These are phyloP conservation scores for Sclerotinia trifoliorum DNA, from an alignment of 2,329 filamentous ascomycete species.

Conservation along the genomic window DNA sequence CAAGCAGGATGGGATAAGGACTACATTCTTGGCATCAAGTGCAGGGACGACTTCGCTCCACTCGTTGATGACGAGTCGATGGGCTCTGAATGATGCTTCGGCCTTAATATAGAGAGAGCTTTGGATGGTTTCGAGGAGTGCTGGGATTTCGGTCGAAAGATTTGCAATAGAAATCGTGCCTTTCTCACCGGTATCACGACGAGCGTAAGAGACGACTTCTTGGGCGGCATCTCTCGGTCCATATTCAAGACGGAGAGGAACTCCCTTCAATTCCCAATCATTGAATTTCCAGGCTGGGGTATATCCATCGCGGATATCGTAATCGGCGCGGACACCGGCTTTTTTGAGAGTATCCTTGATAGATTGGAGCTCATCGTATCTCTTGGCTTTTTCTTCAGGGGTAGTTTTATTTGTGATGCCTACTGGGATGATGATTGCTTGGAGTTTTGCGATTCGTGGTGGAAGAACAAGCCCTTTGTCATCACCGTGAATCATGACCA, in stretches of 20 bases:
- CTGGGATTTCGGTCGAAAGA: slow-evolving; percentile 69
- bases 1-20: slow-evolving; percentile 87
- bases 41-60: slow-evolving; percentile 92
- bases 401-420: slow-evolving; percentile 87
- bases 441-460: slow-evolving; percentile 81
- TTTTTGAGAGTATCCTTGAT: slow-evolving; percentile 68
- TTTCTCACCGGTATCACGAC: slow-evolving; percentile 86
- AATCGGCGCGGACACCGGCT: slow-evolving; percentile 73
- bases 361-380: slow-evolving; percentile 72
- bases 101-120: slow-evolving; percentile 73
- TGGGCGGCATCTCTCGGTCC: slow-evolving; percentile 91
- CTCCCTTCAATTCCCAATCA: slow-evolving; percentile 96
- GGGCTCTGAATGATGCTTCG: slow-evolving; percentile 72
- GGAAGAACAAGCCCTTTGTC: slow-evolving; percentile 93
- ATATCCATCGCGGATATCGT: slow-evolving; percentile 85
- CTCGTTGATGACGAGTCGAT: slow-evolving; percentile 76
- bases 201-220: slow-evolving; percentile 77
- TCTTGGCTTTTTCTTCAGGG: slow-evolving; percentile 72
- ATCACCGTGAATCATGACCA: slow-evolving; percentile 98
- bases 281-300: slow-evolving; percentile 97
- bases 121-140: slow-evolving; percentile 87
- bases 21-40: slow-evolving; percentile 87
- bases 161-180: slow-evolving; percentile 73
- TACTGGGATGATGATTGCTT: slow-evolving; percentile 85
- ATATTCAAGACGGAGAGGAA: slow-evolving; percentile 91